Conservation (phyloP, 352 stramenopile genomes). For the Pythium biforme region DNA sequence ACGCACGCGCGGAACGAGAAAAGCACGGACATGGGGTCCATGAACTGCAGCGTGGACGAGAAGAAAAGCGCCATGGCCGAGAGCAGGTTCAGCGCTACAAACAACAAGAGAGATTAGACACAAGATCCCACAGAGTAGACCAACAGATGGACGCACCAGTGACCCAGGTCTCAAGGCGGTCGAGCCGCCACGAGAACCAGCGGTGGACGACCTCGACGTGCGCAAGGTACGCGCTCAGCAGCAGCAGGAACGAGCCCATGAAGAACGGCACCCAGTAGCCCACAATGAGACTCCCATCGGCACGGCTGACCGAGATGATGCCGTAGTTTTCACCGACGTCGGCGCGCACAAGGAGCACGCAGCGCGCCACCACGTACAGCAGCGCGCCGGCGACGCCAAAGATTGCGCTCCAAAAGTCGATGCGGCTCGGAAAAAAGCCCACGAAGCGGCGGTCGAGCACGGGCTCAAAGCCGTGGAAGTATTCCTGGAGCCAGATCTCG, state of each 20-base stretch:
- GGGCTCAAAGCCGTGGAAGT: slow-evolving; percentile 73
- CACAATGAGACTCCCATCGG: slow-evolving; percentile 64
- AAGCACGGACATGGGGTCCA: slow-evolving; percentile 77
- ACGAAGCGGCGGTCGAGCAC: slow-evolving; percentile 65
- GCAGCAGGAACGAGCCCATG: slow-evolving; percentile 70
- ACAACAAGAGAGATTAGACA: slow-evolving; percentile 14
- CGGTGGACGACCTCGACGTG: slow-evolving; percentile 84
- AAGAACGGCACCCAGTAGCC: slow-evolving; percentile 85
- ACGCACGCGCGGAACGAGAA: slow-evolving; percentile 77
- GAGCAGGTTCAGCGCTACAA: slow-evolving; percentile 56
- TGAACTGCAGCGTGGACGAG: slow-evolving; percentile 79
- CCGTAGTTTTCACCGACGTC: slow-evolving; percentile 64
- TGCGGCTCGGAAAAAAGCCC: slow-evolving; percentile 78
- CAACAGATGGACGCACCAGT: slow-evolving; percentile 37
- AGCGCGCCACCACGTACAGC: slow-evolving; percentile 60
- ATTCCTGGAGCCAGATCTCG: slow-evolving; percentile 85
- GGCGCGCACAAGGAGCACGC: slow-evolving; percentile 51
- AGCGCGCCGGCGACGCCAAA: slow-evolving; percentile 60
- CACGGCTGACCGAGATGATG: slow-evolving; percentile 66
- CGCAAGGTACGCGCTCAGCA: slow-evolving; percentile 71
- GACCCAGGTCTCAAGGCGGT: slow-evolving; percentile 56
- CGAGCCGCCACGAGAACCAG: slow-evolving; percentile 78
- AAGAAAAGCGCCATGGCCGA: slow-evolving; percentile 71
- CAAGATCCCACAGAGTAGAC: not conserved
- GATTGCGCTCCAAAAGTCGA: slow-evolving; percentile 78